Evolutionary conservation across 2,329 filamentous ascomycete genomes (phyloP).

Genomic region (Chrysoporthe austroafricana): DNA sequence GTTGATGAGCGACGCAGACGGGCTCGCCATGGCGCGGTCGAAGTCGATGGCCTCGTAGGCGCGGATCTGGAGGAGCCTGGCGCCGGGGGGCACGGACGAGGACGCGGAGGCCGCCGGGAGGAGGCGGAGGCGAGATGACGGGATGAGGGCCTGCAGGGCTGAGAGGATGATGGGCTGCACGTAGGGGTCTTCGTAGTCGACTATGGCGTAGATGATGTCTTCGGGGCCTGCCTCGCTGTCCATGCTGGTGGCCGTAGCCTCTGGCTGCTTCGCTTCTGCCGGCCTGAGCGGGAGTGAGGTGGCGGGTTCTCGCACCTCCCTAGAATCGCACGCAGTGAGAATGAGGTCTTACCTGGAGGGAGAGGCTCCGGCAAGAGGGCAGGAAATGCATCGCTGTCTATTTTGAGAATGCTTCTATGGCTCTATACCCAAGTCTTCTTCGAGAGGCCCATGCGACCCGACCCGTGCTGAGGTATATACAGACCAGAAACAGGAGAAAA

Average conservation of each 20-base stretch:
- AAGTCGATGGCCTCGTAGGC: constrained; percentile 91
- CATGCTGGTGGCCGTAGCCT: constrained; percentile 28
- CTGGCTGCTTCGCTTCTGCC: constrained; percentile 10
- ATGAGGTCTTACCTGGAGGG: constrained; percentile 35
- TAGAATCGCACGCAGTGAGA: constrained; percentile 40
- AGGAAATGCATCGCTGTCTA: constrained; percentile 33
- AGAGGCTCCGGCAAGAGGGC: constrained; percentile 8
- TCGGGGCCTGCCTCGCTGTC: constrained; percentile 33
- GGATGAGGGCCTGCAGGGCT: constrained; percentile 68
- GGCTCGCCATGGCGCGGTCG: constrained; percentile 67
- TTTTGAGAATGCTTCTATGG: constrained; percentile 30
- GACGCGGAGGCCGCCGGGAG: constrained; percentile 46
- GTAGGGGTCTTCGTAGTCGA: constrained; percentile 87
- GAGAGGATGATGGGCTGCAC: constrained; percentile 83
- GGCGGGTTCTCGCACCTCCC: constrained; percentile 17
- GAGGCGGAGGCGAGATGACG: constrained; percentile 56
- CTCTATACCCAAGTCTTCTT: constrained; percentile 19
- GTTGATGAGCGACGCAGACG: constrained; percentile 72
- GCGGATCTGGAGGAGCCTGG: constrained; percentile 74
- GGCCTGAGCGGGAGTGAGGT: constrained; percentile 28
- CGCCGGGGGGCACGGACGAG: constrained; percentile 38
- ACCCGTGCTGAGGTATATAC: neutral
- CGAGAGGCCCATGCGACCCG: neutral
- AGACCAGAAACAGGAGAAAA: constrained; percentile 7
- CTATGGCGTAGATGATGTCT: constrained; percentile 66